Evolutionary conservation across 129 eudicot species (phyloP).

Genomic region (Erigeron canadensis): DNA sequence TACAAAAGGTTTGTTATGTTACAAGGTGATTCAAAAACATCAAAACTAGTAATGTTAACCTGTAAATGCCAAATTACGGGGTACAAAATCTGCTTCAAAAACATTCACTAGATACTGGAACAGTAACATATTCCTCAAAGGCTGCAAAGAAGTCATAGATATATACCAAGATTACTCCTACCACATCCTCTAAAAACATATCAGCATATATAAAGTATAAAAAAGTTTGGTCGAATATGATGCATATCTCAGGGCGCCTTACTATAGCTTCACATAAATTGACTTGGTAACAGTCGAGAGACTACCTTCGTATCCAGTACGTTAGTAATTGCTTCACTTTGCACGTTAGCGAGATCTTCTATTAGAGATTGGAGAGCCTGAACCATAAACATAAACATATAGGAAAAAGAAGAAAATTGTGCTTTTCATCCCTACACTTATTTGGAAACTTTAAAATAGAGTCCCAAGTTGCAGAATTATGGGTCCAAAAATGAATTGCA

Average conservation of each 20-base stretch:
- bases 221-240: background rate
- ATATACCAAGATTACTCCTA: conserved; percentile 8
- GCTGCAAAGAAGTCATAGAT: conserved; percentile 45
- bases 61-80: conserved; percentile 52
- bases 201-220: background rate
- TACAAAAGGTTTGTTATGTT: background rate
- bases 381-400: conserved; percentile 24
- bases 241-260: conserved; percentile 17
- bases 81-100: conserved; percentile 69
- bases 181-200: background rate
- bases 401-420: background rate
- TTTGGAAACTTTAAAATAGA: background rate
- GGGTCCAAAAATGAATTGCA: background rate
- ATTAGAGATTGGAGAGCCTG: conserved; percentile 74
- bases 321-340: conserved; percentile 33
- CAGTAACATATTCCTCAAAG: conserved; percentile 61
- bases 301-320: conserved; percentile 43
- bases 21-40: conserved; percentile 8
- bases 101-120: conserved; percentile 73
- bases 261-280: background rate
- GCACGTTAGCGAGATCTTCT: conserved; percentile 49
- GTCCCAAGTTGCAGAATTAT: background rate
- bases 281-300: conserved; percentile 13
- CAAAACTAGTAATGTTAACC: conserved; percentile 38
- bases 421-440: background rate